Evolutionary conservation across 192 early-diverging fungal genomes (phyloP), one percentile per base, ranked within the genome.

Genomic region (Fimicolochytrium jonesii): DNA sequence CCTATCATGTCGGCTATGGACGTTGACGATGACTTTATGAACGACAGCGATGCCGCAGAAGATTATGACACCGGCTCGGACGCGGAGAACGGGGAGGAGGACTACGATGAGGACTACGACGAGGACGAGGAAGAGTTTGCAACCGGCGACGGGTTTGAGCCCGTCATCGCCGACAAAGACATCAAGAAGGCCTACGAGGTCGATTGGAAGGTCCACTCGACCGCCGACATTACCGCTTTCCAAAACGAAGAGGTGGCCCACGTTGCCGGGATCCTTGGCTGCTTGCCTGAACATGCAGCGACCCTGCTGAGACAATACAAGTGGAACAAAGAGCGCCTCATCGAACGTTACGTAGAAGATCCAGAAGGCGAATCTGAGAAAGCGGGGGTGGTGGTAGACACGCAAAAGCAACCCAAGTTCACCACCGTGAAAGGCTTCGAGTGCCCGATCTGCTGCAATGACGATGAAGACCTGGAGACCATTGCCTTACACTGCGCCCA

Each of bases 371-470:
- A 87, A n/a, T 50, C 83, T 35, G 55, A 69, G 29, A 52, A 71
- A 18, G 88, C 90, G 3, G 91, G 92, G n/a, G 85, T 93, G 6
- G 77, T 90, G 31, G 56, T 84, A 11, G 76, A 82, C 23, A 53
- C 67, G 11, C 55, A 60, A 10, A 62, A 52, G 44, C 73, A 51
- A 18, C 70, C 74, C 10, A 61, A 62, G 39, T 56, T 65, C 18
- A 23, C 60, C 11, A 32, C 49, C 26, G 68, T 77, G 36, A 39
- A 48, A 5, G 67, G 57, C 18, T 94, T 95, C 66, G 71, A 74
- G 43, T 99, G 97, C 76, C 88, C 88, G 28, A 92, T 99, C 62
- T 99, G 97, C 78, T 97, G 83, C 70, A 72, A 70, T 32, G 88
- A 90, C 54, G 74, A 75, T 34, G 62, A 68, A 4, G 77, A 56